Conservation (phyloP, 352 stramenopile species). For the Hyaloperonospora arabidopsidis region DNA sequence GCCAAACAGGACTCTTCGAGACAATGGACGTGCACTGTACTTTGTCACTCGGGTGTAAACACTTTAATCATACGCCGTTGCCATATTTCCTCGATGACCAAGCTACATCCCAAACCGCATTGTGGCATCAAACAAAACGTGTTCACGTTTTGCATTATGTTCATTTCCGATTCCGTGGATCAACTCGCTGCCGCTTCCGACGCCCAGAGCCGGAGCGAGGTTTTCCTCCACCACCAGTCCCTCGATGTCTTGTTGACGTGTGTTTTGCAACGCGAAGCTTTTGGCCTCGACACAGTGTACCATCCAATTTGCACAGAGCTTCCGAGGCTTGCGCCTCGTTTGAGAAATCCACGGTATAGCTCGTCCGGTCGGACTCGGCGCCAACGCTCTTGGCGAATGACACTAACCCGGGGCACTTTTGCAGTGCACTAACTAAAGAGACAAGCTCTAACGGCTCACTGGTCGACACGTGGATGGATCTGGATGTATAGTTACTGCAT, state of each 20-base stretch:
- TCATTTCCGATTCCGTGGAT: slow-evolving; percentile 42
- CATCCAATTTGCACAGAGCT: slow-evolving; percentile 43
- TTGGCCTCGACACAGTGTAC: slow-evolving; percentile 39
- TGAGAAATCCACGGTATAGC: slow-evolving; percentile 50
- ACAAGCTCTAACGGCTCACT: slow-evolving; percentile 41
- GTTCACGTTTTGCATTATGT: too few species aligned
- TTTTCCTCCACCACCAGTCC: slow-evolving; percentile 20
- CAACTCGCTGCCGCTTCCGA: slow-evolving; percentile 63
- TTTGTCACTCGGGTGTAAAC: too few species aligned
- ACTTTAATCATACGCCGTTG: too few species aligned
- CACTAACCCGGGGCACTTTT: slow-evolving; percentile 44
- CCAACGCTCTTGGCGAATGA: slow-evolving; percentile 41
- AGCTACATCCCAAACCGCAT: too few species aligned
- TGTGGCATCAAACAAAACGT: too few species aligned
- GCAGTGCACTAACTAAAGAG: slow-evolving; percentile 35
- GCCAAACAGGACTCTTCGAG: too few species aligned
- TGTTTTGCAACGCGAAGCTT: slow-evolving; percentile 38
- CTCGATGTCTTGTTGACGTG: slow-evolving; percentile 18
- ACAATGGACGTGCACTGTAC: too few species aligned
- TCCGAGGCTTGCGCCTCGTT: slow-evolving; percentile 32
- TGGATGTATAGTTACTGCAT: slow-evolving; percentile 18
- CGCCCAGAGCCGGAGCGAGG: slow-evolving; percentile 32
- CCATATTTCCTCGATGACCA: too few species aligned
- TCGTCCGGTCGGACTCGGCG: slow-evolving; percentile 18
- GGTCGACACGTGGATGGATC: slow-evolving; percentile 45